Evolutionary conservation across 2,329 filamentous ascomycete genomes (phyloP), one percentile per base, ranked within the genome.

Genomic region (Phoma sp.): DNA sequence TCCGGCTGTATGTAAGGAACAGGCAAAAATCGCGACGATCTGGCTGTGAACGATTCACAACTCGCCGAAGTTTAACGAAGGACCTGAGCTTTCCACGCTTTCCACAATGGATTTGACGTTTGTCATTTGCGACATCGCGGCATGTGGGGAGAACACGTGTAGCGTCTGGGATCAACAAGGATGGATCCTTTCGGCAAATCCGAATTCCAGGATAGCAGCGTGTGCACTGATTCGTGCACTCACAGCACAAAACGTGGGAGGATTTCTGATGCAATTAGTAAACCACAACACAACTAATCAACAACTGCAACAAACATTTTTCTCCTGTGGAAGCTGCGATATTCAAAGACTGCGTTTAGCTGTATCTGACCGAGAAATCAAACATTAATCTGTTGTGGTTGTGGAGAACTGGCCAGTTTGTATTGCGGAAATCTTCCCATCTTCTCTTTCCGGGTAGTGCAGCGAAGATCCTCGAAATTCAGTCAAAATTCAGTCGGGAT

Each of bases 1-100:
- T 49, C 57, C 58, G 61, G 62, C 48, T 45, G 47, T 57, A 40
- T 36, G 45, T 51, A 37, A 61, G 49, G 52, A 63, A 61, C 29
- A 59, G 57, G 59, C 40, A 57, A 49, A 40, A 40, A 13, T 46
- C 35, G 41, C 37, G 37, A 39, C 32, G 13, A 13, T 33, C n/a
- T 39, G 43, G 11, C 39, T 44, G 36, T 45, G 23, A 36, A 47
- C 43, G 22, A 35, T 57, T 44, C 48, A 48, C 53, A 36, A 44
- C 10, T n/a, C 41, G 33, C 41, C 11, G 48, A 44, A 40, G 13
- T 47, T 36, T 36, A 25, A 43, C 35, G 27, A 23, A 2, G 44
- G 45, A 52, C 40, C 47, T 33, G 37, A 25, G 30, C 37, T 22
- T 18, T 37, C 36, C 24, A 35, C 38, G 32, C 23, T 46, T 36